phyloP scores from a whole-genome alignment of 2,329 filamentous ascomycete genomes.

The Aspergillus costaricaensis region DNA sequence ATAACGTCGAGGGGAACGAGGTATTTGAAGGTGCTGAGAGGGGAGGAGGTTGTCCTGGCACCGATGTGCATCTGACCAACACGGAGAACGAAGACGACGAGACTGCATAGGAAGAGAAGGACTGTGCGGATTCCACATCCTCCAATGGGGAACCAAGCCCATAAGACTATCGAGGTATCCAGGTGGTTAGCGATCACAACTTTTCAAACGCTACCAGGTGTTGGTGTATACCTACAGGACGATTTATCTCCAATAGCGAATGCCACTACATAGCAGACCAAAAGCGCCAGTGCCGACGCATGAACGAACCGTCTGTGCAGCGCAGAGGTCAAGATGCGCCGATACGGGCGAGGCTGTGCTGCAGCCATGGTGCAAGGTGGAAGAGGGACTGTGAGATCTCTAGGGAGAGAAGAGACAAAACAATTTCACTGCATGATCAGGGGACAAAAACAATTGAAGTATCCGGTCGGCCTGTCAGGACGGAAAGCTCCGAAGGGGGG shows the following conservation, averaged over 20 bases:
- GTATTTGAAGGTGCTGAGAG: constrained; percentile 63
- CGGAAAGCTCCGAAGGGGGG: constrained; percentile 1
- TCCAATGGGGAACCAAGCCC: constrained; percentile 84
- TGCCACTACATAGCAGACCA: constrained; percentile 72
- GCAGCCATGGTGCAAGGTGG: constrained; percentile 39
- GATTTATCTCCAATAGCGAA: constrained; percentile 69
- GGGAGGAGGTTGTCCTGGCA: constrained; percentile 68
- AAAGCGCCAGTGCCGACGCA: constrained; percentile 69
- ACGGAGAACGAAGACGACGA: constrained; percentile 80
- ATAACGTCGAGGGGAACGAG: constrained; percentile 62
- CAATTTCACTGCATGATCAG: constrained; percentile 28
- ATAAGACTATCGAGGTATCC: constrained; percentile 61
- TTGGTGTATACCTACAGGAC: constrained; percentile 58
- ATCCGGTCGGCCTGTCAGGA: background rate
- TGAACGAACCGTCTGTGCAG: constrained; percentile 84
- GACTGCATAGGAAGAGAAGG: constrained; percentile 73
- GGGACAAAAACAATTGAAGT: background rate
- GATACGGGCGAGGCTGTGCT: constrained; percentile 59
- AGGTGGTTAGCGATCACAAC: constrained; percentile 12
- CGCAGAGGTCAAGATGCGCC: constrained; percentile 86
- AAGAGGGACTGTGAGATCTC: constrained; percentile 28
- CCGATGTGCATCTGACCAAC: constrained; percentile 81
- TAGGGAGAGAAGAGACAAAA: constrained; percentile 19
- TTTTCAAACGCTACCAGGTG: background rate
- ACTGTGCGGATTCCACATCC: constrained; percentile 71